Conservation (phyloP, 2,329 filamentous ascomycete genomes). For the Stromatinia cepivora region DNA sequence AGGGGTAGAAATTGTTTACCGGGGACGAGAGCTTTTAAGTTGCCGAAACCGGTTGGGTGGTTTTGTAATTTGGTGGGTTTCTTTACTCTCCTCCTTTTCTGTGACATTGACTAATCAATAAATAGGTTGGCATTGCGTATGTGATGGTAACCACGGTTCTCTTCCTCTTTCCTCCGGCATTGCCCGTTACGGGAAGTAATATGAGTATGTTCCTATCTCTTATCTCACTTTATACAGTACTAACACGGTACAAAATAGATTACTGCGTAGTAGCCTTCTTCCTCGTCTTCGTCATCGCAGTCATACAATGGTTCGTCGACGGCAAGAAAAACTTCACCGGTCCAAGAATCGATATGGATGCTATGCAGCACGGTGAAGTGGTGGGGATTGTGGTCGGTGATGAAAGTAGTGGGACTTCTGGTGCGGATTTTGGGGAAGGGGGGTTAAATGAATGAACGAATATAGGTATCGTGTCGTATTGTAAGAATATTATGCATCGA, state of each 20-base stretch:
- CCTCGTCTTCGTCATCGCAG: conserved; percentile 44
- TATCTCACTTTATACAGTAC: not conserved
- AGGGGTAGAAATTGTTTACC: conserved; percentile 67
- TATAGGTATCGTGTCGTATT: not conserved
- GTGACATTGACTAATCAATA: conserved; percentile 21
- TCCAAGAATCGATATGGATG: conserved; percentile 46
- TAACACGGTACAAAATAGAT: conserved; percentile 22
- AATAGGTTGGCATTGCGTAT: conserved; percentile 53
- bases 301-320: conserved; percentile 59
- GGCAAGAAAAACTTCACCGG: conserved; percentile 58
- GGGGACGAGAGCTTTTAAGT: conserved; percentile 53
- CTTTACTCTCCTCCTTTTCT: conserved; percentile 25
- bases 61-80: conserved; percentile 52
- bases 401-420: conserved; percentile 1
- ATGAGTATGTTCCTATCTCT: conserved; percentile 51
- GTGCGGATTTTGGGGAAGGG: conserved; percentile 3
- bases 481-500: not conserved
- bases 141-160: conserved; percentile 60
- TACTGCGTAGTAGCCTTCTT: conserved; percentile 45
- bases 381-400: conserved; percentile 24
- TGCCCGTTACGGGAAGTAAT: conserved; percentile 57
- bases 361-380: conserved; percentile 36
- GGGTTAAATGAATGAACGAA: not conserved
- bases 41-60: conserved; percentile 59
- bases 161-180: conserved; percentile 61